phyloP scores from a whole-genome alignment of 352 stramenopile species.

The Pythium rishiriense region DNA sequence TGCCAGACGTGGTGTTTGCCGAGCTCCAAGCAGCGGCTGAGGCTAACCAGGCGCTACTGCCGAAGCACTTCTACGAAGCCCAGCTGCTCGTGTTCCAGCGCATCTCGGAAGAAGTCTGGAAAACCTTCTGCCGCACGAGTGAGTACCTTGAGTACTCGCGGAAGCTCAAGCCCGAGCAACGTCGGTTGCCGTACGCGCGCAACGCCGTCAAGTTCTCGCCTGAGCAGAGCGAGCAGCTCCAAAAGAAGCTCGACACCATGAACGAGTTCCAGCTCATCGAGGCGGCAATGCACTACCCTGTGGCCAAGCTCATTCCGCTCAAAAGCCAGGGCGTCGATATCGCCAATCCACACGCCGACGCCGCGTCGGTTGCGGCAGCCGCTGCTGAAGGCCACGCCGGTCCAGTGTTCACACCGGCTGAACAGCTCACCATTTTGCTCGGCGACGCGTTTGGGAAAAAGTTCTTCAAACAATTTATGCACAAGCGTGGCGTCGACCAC shows the following conservation, averaged over 20 bases:
- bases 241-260: slow-evolving; percentile 57
- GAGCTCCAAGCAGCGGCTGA: slow-evolving; percentile 57
- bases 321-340: slow-evolving; percentile 6
- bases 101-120: slow-evolving; percentile 77
- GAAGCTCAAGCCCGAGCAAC: slow-evolving; percentile 31
- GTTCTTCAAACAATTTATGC: slow-evolving; percentile 79
- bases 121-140: slow-evolving; percentile 59
- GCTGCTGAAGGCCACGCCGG: neutral
- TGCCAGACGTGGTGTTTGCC: slow-evolving; percentile 34
- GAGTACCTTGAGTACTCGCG: slow-evolving; percentile 72
- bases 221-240: slow-evolving; percentile 49
- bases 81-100: slow-evolving; percentile 54
- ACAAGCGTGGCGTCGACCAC: slow-evolving; percentile 59
- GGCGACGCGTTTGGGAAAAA: slow-evolving; percentile 64
- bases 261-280: slow-evolving; percentile 78
- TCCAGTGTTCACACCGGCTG: slow-evolving; percentile 39
- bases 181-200: slow-evolving; percentile 5
- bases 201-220: slow-evolving; percentile 28
- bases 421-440: slow-evolving; percentile 51
- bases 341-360: slow-evolving; percentile 12
- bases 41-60: slow-evolving; percentile 43
- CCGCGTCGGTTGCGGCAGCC: neutral
- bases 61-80: slow-evolving; percentile 73
- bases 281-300: slow-evolving; percentile 66
- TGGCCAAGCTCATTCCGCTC: slow-evolving; percentile 70